Conservation (phyloP, 176 grass and related monocot species). For the Phragmites australis region DNA sequence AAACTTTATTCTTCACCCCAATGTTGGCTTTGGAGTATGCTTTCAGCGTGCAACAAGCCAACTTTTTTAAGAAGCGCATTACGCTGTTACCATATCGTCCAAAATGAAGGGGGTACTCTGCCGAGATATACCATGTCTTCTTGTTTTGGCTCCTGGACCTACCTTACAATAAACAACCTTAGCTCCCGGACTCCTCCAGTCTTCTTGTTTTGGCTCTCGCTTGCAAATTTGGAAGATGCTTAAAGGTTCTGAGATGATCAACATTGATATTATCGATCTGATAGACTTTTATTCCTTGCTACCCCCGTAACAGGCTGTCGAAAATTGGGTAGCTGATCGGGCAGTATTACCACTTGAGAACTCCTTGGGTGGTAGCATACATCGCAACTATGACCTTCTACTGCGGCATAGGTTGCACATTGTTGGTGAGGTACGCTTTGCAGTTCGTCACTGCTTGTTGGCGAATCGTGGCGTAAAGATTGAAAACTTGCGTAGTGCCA, state of each 20-base stretch:
- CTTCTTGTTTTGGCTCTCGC: too few species aligned
- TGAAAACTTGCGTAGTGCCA: conserved; percentile 53
- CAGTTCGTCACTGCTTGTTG: conserved; percentile 64
- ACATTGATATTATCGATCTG: neutral
- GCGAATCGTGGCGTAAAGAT: conserved; percentile 61
- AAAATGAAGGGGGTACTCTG: neutral
- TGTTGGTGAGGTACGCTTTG: conserved; percentile 67
- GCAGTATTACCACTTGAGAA: conserved; percentile 78
- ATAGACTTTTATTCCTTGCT: conserved; percentile 19
- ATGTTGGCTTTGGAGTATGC: neutral
- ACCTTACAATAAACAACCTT: neutral
- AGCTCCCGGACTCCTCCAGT: too few species aligned
- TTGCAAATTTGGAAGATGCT: neutral
- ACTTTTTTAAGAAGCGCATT: neutral
- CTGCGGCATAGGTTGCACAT: conserved; percentile 71
- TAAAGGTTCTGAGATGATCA: neutral
- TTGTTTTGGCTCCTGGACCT: too few species aligned
- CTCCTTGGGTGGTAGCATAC: conserved; percentile 81
- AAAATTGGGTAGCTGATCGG: conserved; percentile 53
- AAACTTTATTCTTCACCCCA: neutral
- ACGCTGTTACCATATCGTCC: neutral
- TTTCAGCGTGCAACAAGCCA: neutral
- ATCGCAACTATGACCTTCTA: conserved; percentile 83
- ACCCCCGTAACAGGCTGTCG: conserved; percentile 53
- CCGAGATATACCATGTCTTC: too few species aligned